Conservation (phyloP, 306 rosid species). For the Vicia faba region DNA sequence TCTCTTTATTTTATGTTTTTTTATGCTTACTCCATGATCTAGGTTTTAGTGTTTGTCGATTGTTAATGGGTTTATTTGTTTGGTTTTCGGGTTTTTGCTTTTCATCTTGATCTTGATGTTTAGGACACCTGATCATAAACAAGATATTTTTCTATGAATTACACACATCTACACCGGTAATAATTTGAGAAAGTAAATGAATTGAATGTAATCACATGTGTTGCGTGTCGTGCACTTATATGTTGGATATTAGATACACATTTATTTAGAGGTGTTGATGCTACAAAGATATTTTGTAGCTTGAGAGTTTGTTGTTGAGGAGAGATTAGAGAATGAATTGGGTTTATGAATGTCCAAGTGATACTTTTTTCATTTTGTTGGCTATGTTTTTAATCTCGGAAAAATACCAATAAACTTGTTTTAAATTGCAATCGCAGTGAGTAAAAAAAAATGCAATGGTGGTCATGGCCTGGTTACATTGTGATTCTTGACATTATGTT, state of each 20-base stretch:
- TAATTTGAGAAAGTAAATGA: too few species aligned
- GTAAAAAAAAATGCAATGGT: too few species aligned
- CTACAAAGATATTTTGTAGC: too few species aligned
- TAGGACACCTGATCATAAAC: not conserved
- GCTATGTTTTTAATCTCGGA: too few species aligned
- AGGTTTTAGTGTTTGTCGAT: slow-evolving; percentile 10
- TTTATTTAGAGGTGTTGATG: too few species aligned
- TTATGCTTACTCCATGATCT: not conserved
- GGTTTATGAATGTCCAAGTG: not conserved
- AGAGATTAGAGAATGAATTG: not conserved
- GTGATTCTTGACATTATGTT: too few species aligned
- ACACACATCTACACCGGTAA: too few species aligned
- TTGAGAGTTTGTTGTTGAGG: slow-evolving; percentile 1
- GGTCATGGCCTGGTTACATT: not conserved
- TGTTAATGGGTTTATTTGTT: not conserved
- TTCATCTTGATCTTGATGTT: slow-evolving; percentile 37
- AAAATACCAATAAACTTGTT: too few species aligned
- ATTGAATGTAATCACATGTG: too few species aligned
- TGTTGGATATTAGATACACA: too few species aligned
- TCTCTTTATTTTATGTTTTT: not conserved
- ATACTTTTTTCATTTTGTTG: not conserved
- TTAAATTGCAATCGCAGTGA: too few species aligned
- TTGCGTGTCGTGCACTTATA: too few species aligned
- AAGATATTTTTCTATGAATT: not conserved
- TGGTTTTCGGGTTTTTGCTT: not conserved